Conservation (phyloP, 225 moss, liverwort and hornwort genomes). For the Thuidium tamariscinum region DNA sequence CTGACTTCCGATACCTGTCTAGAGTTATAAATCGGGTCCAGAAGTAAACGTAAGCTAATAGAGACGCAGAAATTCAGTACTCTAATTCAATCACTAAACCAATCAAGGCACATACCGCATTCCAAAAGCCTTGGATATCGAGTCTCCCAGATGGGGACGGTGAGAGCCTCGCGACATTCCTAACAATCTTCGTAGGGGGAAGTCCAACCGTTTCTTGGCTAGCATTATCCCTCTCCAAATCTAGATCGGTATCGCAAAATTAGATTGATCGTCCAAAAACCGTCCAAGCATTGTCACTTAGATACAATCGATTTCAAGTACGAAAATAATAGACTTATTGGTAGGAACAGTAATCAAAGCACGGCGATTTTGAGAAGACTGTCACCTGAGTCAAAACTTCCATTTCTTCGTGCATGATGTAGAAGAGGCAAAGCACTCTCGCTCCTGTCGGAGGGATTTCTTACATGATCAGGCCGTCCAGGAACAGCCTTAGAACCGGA, state of each 20-base stretch:
- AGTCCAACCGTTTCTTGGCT: conserved; percentile 22
- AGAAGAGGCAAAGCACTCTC: conserved; percentile 46
- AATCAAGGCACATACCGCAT: conserved; percentile 19
- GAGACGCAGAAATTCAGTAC: neutral
- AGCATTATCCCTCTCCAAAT: conserved; percentile 45
- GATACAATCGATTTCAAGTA: neutral
- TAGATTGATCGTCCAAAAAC: neutral
- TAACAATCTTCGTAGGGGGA: conserved; percentile 17
- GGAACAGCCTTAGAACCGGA: conserved; percentile 1
- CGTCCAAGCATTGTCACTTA: neutral
- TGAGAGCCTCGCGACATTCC: conserved; percentile 45
- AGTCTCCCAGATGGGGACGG: conserved; percentile 59
- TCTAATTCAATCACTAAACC: neutral
- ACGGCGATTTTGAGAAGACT: neutral
- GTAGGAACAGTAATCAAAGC: neutral
- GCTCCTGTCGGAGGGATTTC: conserved; percentile 36
- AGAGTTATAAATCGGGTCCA: neutral
- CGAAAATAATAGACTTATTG: neutral
- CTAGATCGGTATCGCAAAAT: conserved; percentile 14
- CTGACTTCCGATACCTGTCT: neutral
- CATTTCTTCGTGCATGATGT: conserved; percentile 40
- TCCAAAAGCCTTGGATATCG: conserved; percentile 40
- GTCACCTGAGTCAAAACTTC: conserved; percentile 48
- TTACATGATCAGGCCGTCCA: conserved; percentile 32
- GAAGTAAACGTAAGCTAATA: neutral